These are phyloP conservation scores for Chlorociboria aeruginascens DNA, from an alignment of 495 filamentous ascomycete species.

Conservation along the genomic window DNA sequence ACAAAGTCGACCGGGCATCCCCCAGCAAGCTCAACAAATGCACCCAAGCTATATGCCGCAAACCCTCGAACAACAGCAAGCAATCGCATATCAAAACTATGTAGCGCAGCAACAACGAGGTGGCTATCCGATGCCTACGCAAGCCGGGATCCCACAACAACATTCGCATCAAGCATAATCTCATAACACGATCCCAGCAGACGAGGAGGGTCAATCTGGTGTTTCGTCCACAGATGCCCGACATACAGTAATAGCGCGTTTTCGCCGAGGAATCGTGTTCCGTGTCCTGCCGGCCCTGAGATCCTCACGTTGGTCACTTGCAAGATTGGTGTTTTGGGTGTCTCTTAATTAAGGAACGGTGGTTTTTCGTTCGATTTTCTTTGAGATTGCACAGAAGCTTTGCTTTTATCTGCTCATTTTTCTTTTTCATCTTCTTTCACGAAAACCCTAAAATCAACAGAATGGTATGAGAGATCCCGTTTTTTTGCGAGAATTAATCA, in stretches of 20 bases:
- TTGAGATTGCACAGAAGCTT: slow-evolving; percentile 9
- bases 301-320: slow-evolving; percentile 11
- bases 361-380: slow-evolving; percentile 8
- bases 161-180: slow-evolving; percentile 39
- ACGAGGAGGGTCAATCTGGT: slow-evolving; percentile 14
- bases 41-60: slow-evolving; percentile 34
- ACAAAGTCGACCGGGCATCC: slow-evolving; percentile 34
- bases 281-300: slow-evolving; percentile 18
- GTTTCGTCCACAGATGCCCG: slow-evolving; percentile 21
- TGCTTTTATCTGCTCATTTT: background rate
- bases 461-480: too few relatives aligned
- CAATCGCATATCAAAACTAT: slow-evolving; percentile 50
- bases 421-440: background rate
- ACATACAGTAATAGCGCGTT: slow-evolving; percentile 17
- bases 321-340: slow-evolving; percentile 19
- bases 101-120: slow-evolving; percentile 36
- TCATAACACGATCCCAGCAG: slow-evolving; percentile 9
- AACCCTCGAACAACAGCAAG: slow-evolving; percentile 35
- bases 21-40: slow-evolving; percentile 37
- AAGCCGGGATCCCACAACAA: slow-evolving; percentile 41
- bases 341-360: slow-evolving; percentile 12
- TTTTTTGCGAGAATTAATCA: too few relatives aligned
- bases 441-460: too few relatives aligned
- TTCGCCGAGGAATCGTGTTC: background rate
- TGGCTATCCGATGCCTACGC: slow-evolving; percentile 39